phyloP scores from a whole-genome alignment of 2,329 filamentous ascomycete genomes.

The Trichoderma atrobrunneum region DNA sequence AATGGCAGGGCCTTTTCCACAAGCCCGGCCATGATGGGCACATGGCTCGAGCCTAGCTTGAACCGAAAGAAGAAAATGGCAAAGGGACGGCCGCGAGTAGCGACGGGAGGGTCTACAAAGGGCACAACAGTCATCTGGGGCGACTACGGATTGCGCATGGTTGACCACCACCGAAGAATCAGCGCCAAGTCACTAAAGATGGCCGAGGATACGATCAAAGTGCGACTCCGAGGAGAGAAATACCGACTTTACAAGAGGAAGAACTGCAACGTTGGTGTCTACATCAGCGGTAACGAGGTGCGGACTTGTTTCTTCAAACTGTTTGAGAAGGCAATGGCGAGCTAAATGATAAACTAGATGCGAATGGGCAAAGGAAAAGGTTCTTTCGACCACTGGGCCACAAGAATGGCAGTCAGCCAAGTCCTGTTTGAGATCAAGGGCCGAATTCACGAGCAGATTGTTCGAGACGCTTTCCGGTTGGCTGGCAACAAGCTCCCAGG shows the following conservation, averaged over 20 bases:
- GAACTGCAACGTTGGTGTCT: constrained; percentile 90
- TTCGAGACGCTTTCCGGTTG: constrained; percentile 86
- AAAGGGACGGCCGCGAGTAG: constrained; percentile 83
- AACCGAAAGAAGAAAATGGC: constrained; percentile 82
- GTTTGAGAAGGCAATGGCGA: not conserved
- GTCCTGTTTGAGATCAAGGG: constrained; percentile 92
- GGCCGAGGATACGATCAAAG: constrained; percentile 91
- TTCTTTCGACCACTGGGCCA: constrained; percentile 94
- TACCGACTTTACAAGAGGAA: constrained; percentile 92
- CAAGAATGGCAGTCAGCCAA: constrained; percentile 84
- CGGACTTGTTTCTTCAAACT: constrained; percentile 26
- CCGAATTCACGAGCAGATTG: constrained; percentile 89
- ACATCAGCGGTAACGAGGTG: constrained; percentile 89
- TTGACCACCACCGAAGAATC: constrained; percentile 88
- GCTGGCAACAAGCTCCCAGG: constrained; percentile 94
- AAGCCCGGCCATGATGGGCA: constrained; percentile 56
- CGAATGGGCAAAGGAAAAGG: constrained; percentile 99
- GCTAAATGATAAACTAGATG: constrained; percentile 47
- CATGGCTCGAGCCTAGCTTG: constrained; percentile 79
- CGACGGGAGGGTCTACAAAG: constrained; percentile 85
- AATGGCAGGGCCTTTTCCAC: constrained; percentile 69
- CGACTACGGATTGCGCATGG: constrained; percentile 91
- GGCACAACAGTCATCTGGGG: constrained; percentile 97
- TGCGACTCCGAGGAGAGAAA: constrained; percentile 81
- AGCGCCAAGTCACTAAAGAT: constrained; percentile 82